A percentile compares a stretch with the other conserved stretches of the same genome.
phyloP scores from a whole-genome alignment of 257 asterid species.

The Salvia hispanica region DNA sequence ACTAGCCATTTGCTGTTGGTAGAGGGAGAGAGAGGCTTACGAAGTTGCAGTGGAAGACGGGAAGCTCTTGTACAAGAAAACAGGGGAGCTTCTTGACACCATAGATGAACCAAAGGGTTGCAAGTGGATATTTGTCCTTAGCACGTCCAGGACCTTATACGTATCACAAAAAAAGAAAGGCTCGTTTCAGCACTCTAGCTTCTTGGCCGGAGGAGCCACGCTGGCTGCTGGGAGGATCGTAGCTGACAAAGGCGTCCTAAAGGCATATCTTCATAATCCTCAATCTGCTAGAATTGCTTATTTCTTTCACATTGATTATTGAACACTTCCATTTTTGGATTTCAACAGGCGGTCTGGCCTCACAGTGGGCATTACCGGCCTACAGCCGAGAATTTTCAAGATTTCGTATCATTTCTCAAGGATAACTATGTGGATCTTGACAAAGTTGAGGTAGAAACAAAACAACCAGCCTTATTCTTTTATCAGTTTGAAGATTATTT shows the following conservation, averaged over 20 bases:
- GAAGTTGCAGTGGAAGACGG: conserved; percentile 77
- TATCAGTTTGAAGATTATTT: conserved; percentile 8
- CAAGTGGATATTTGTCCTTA: conserved; percentile 95
- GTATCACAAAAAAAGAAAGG: conserved; percentile 87
- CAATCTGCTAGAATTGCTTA: background rate
- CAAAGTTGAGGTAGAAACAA: conserved; percentile 61
- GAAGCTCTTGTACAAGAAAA: conserved; percentile 59
- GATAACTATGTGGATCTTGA: conserved; percentile 70
- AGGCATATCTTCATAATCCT: conserved; percentile 46
- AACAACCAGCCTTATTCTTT: conserved; percentile 9
- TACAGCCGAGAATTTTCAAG: conserved; percentile 83
- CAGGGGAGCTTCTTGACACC: conserved; percentile 66
- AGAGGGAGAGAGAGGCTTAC: conserved; percentile 88
- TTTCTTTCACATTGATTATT: background rate
- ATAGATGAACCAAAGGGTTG: conserved; percentile 60
- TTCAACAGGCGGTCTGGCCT: conserved; percentile 92
- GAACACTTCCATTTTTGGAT: conserved; percentile 4
- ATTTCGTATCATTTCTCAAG: conserved; percentile 60
- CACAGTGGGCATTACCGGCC: conserved; percentile 96
- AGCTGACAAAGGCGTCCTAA: conserved; percentile 67
- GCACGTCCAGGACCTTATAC: conserved; percentile 74
- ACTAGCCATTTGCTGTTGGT: conserved; percentile 10
- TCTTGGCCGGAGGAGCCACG: conserved; percentile 97
- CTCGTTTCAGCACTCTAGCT: conserved; percentile 87
- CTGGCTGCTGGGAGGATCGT: conserved; percentile 90